These are phyloP conservation scores for Colletotrichum neosansevieriae DNA, from an alignment of 2,329 filamentous ascomycete species.

Conservation along the genomic window DNA sequence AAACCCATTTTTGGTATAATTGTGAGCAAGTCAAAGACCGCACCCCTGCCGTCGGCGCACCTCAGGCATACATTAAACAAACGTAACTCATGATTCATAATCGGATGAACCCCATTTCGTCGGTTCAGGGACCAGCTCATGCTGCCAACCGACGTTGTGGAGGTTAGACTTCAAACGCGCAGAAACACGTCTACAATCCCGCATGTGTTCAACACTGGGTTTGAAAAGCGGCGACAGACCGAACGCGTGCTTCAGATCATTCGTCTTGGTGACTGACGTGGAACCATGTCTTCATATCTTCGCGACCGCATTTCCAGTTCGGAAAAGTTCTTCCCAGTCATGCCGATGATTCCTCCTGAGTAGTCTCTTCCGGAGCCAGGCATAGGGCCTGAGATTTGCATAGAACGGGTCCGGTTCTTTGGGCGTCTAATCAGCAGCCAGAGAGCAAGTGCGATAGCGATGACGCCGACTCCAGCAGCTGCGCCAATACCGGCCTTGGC, in stretches of 20 bases:
- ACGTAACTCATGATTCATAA: constrained; percentile 36
- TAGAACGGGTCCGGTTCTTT: constrained; percentile 46
- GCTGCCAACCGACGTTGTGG: not conserved
- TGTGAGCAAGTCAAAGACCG: not conserved
- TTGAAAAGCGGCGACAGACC: too few relatives aligned
- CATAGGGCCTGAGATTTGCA: constrained; percentile 66
- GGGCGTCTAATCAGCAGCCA: constrained; percentile 55
- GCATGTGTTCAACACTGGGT: not conserved
- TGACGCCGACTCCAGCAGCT: constrained; percentile 56
- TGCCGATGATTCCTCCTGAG: constrained; percentile 25
- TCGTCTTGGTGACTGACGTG: constrained; percentile 61
- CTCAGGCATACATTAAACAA: constrained; percentile 4
- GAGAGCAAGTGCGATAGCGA: constrained; percentile 54
- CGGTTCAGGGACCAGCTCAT: too few relatives aligned
- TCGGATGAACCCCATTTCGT: too few relatives aligned
- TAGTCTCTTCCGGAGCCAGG: constrained; percentile 56
- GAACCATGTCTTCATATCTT: constrained; percentile 70
- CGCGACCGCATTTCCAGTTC: constrained; percentile 65
- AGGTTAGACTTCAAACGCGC: too few relatives aligned
- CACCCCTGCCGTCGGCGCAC: too few relatives aligned
- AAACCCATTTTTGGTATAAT: constrained; percentile 10
- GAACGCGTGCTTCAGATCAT: constrained; percentile 49
- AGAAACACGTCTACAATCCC: too few relatives aligned
- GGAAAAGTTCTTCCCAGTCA: constrained; percentile 47
- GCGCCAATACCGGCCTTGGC: constrained; percentile 64